These are phyloP conservation scores for Planoprotostelium fungivorum DNA, from an alignment of 78 protist species.

Conservation along the genomic window DNA sequence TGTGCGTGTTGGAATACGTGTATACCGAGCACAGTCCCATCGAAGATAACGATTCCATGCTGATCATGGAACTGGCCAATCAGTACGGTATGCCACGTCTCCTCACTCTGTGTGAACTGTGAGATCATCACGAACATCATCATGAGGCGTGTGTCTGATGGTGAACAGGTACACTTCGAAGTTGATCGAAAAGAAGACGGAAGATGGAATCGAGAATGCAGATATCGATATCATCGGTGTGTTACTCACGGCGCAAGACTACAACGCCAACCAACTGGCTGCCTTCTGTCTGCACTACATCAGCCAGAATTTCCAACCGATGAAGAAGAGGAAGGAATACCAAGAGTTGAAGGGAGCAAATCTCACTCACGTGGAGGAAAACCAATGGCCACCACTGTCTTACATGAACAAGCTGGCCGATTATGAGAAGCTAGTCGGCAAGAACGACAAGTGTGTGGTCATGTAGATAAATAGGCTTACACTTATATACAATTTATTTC, in stretches of 20 bases:
- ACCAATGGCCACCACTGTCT: slow-evolving; percentile 69
- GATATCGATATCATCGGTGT: slow-evolving; percentile 58
- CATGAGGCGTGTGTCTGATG: not conserved
- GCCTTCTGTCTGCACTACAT: slow-evolving; percentile 68
- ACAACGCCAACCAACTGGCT: slow-evolving; percentile 53
- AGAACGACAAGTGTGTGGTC: slow-evolving; percentile 10
- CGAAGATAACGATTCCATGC: slow-evolving; percentile 44
- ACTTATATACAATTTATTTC: no score
- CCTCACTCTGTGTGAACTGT: slow-evolving; percentile 65
- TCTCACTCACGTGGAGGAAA: slow-evolving; percentile 23
- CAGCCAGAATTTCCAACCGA: slow-evolving; percentile 59
- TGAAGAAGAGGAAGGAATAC: slow-evolving; percentile 38
- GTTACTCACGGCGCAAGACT: slow-evolving; percentile 29
- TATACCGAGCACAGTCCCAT: slow-evolving; percentile 71
- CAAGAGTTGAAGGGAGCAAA: slow-evolving; percentile 8
- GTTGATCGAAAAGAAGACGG: slow-evolving; percentile 51
- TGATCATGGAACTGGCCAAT: slow-evolving; percentile 50
- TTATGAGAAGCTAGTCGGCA: slow-evolving; percentile 39
- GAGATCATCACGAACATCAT: not conserved
- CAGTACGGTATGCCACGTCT: slow-evolving; percentile 43
- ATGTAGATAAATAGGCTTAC: not conserved
- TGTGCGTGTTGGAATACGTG: slow-evolving; percentile 54
- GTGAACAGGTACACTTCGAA: slow-evolving; percentile 22
- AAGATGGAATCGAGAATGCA: slow-evolving; percentile 42
- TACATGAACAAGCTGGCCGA: slow-evolving; percentile 22